These are phyloP conservation scores for Tephrocybe sp. DNA, from an alignment of 768 basidiomycete species.

Conservation along the genomic window DNA sequence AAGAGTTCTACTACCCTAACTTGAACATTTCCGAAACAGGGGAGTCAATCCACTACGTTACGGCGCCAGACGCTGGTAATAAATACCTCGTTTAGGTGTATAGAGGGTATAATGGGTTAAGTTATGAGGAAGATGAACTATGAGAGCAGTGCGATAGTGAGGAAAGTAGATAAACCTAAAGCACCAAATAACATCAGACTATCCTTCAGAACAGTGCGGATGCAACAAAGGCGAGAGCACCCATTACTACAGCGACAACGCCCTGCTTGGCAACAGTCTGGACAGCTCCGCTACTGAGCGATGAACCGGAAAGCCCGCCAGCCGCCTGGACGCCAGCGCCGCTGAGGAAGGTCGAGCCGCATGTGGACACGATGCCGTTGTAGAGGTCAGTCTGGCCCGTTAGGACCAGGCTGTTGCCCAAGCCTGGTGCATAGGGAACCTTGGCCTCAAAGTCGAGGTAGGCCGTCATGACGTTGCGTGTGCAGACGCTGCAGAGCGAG, in stretches of 20 bases:
- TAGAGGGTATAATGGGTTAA: conserved; percentile 25
- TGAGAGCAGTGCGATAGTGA: conserved; percentile 12
- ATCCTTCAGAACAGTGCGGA: conserved; percentile 18
- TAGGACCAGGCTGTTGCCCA: conserved; percentile 64
- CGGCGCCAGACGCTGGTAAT: conserved; percentile 10
- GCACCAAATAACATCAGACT: conserved; percentile 10
- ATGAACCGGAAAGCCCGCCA: conserved; percentile 50
- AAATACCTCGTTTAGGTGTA: conserved; percentile 19
- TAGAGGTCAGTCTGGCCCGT: conserved; percentile 67
- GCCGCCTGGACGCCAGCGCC: conserved; percentile 65
- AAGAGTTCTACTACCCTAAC: conserved; percentile 11
- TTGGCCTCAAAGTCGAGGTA: conserved; percentile 78
- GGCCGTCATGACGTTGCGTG: conserved; percentile 67
- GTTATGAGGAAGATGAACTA: conserved; percentile 15
- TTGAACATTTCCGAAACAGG: conserved; percentile 5
- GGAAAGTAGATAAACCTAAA: conserved; percentile 9
- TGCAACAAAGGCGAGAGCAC: conserved; percentile 15
- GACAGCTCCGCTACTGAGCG: conserved; percentile 25
- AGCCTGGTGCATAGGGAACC: conserved; percentile 75
- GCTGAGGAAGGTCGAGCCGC: conserved; percentile 71
- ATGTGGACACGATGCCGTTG: conserved; percentile 56
- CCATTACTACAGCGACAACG: conserved; percentile 17
- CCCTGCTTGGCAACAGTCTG: conserved; percentile 22
- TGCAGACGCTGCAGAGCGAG: conserved; percentile 80
- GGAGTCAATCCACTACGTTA: conserved; percentile 16